phyloP scores from a whole-genome alignment of 179 eudicot genomes.

The Gypsophila paniculata region DNA sequence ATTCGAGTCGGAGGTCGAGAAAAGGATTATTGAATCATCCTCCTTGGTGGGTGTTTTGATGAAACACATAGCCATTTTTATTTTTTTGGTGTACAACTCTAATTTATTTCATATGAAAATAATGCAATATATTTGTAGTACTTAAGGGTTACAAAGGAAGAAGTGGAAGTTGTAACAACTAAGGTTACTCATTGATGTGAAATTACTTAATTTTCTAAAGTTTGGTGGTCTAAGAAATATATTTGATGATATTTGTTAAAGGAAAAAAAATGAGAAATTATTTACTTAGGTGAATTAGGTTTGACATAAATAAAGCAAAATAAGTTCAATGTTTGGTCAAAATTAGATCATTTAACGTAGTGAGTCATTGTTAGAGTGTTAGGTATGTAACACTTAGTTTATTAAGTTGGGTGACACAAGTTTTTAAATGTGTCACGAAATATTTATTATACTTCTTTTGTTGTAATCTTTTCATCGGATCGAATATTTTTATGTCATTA shows the following conservation, averaged over 20 bases:
- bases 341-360: constrained; percentile 14
- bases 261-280: neutral
- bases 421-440: neutral
- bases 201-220: constrained; percentile 17
- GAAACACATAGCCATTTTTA: constrained; percentile 53
- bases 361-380: constrained; percentile 4
- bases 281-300: constrained; percentile 29
- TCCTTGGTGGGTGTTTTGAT: constrained; percentile 39
- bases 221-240: constrained; percentile 29
- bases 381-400: constrained; percentile 9
- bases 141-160: neutral
- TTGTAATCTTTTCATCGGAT: no score
- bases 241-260: neutral
- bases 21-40: constrained; percentile 60
- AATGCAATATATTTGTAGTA: constrained; percentile 18
- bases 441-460: neutral
- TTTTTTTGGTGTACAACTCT: neutral
- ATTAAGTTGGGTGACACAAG: neutral
- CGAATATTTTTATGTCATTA: no score
- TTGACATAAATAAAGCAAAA: constrained; percentile 12
- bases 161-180: constrained; percentile 30
- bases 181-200: constrained; percentile 18
- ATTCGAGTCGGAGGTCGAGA: constrained; percentile 59
- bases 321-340: constrained; percentile 21
- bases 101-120: neutral